Base-by-base conservation (phyloP, 2,329 filamentous ascomycete species). In the Endocalyx cinctus region DNA sequence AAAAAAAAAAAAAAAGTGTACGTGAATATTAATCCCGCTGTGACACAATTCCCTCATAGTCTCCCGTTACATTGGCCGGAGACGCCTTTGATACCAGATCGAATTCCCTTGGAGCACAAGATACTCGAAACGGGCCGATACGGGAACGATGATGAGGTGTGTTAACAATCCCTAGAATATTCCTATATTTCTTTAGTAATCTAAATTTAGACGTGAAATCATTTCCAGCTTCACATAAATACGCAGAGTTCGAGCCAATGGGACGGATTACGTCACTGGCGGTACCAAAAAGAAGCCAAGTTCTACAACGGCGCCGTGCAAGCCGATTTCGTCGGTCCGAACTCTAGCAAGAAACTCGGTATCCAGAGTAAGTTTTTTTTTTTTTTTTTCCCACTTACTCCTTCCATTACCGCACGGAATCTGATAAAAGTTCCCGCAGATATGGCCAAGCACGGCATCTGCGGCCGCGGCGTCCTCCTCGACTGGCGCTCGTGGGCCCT, bases 211-310 rank as follows among this genome's bases (percentile, higher is more conserved):
- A 13, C 12, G 17, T 12, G 4, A 27, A n/a, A 5, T n/a, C 7
- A 27, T 27, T n/a, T n/a, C n/a, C 13, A 27, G 26, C 15, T 27
- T 16, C 17, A 27, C 13, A 27, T 27, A 10, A 27, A 27, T 16
- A 27, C 26, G 13, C 26, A 27, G 17, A 27, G 11, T 13, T 27
- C 26, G 28, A 69, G 63, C 33, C 69, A 72, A 39, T 72, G 69
- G 69, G 68, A 73, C 46, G 69, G 68, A 0, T 51, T 72, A 4
- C 56, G 69, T 7, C 69, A 74, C 42, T 72, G 70, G n/a, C 25
- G 11, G 19, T 19, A 18, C 16, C 19, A 16, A 33, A 22, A 41
- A 16, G 51, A 63, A 17, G 53, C 67, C 13, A 42, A 70, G 0
- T 73, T 70, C 40, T 74, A 73, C 39, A 67, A 68, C 3, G 69